Evolutionary conservation across 306 rosid species (phyloP), one percentile per base, ranked within the genome.

Genomic region (Acmispon strigosus): DNA sequence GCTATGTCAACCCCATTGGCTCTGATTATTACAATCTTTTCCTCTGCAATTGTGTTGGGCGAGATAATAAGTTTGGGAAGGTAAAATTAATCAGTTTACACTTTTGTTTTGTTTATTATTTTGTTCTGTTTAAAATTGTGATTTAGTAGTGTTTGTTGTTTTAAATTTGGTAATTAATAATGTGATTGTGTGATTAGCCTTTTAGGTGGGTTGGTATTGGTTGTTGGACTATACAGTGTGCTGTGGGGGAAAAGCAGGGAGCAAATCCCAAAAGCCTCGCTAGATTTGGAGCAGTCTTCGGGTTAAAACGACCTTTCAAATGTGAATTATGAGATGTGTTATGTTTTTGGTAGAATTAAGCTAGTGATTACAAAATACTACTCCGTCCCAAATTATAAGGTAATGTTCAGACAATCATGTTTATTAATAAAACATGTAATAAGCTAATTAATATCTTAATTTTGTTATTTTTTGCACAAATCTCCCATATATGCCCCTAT

Each of bases 1-100:
- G 90, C 92, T 45, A 84, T 86, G 92, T 84, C 89, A 16, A 86
- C 88, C 1, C 96, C 96, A n/a, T 50, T 88, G 18, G 61, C 88
- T 55, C 75, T 90, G 2, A 45, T 88, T 69, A 85, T 90, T 18
- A 90, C 97, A 12, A 74, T 81, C 2, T 8, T 86, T 12, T 57
- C 55, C 50, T 88, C 95, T 5, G 83, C 86, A 39, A 10, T 82
- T 62, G 14, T 88, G 68, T 70, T 88, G 22, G 95, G 95, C 1
- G 86, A 88, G 58, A 62, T 57, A 53, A 70, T 86, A n/a, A 79
- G 58, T 49, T 76, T 88, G 64, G 96, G 95, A 76, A 90, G 96
- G 95, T 90, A 84, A 32, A 27, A 62, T 4, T 83, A 75, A 8
- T 9, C 2, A 34, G 1, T 14, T n/a, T n/a, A n/a, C n/a, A n/a